Conservation (phyloP, 306 rosid species). For the Trifolium pratense region DNA sequence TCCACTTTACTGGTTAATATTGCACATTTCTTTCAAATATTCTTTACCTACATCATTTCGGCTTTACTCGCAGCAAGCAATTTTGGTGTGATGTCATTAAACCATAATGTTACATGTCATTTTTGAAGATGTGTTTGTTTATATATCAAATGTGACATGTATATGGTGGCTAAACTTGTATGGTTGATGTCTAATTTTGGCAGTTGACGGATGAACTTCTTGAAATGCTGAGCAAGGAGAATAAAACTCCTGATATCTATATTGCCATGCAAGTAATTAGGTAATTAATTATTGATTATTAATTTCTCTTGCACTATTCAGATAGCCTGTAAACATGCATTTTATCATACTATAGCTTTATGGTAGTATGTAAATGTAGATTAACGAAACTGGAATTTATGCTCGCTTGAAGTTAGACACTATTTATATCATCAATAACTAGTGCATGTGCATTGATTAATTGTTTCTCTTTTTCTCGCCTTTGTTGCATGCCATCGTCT, state of each 20-base stretch:
- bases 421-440: constrained; percentile 22
- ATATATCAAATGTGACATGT: not conserved
- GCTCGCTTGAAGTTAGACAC: constrained; percentile 1
- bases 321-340: constrained; percentile 29
- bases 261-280: constrained; percentile 75
- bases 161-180: constrained; percentile 14
- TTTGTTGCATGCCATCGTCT: constrained; percentile 31
- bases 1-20: constrained; percentile 30
- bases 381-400: not conserved
- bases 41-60: constrained; percentile 3
- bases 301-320: constrained; percentile 13
- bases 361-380: constrained; percentile 28
- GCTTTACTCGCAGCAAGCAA: not conserved
- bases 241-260: constrained; percentile 69
- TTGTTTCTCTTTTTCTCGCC: constrained; percentile 22
- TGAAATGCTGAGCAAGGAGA: constrained; percentile 75
- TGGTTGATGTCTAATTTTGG: constrained; percentile 41
- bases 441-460: constrained; percentile 12
- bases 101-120: not conserved
- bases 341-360: constrained; percentile 22
- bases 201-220: constrained; percentile 76
- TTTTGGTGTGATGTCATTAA: not conserved
- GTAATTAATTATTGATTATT: constrained; percentile 47
- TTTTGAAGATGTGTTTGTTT: constrained; percentile 16
- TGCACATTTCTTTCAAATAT: not conserved